Conservation (phyloP, 352 stramenopile species). For the Halophytophthora batemanensis region DNA sequence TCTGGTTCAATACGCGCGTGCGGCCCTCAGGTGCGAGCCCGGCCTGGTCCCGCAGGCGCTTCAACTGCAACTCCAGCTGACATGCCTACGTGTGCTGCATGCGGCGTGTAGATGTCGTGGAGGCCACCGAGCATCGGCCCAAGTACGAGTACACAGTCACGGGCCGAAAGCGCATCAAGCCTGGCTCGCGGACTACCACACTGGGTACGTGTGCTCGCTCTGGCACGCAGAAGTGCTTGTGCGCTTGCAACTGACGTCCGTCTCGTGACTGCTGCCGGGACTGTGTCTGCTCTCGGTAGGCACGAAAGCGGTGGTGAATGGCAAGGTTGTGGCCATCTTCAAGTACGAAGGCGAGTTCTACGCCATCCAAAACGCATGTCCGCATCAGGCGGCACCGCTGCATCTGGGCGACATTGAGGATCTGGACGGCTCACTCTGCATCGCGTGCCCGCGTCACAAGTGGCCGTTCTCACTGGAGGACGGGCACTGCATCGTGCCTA, state of each 20-base stretch:
- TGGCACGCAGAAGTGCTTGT: too few species aligned
- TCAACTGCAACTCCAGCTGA: conserved; percentile 1
- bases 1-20: conserved; percentile 70
- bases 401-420: conserved; percentile 88
- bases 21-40: conserved; percentile 45
- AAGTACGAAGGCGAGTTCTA: conserved; percentile 68
- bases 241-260: neutral
- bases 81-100: neutral
- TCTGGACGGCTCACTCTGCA: conserved; percentile 60
- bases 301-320: conserved; percentile 61
- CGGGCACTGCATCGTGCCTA: conserved; percentile 57
- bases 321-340: conserved; percentile 75
- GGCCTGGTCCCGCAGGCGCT: neutral
- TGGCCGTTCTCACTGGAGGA: conserved; percentile 82
- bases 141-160: conserved; percentile 80
- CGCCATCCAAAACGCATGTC: conserved; percentile 75
- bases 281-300: conserved; percentile 22
- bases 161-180: conserved; percentile 69
- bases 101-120: conserved; percentile 55
- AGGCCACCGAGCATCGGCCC: conserved; percentile 61
- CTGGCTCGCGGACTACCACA: conserved; percentile 46
- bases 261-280: neutral
- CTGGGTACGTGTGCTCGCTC: conserved; percentile 37
- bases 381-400: conserved; percentile 75
- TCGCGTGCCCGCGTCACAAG: conserved; percentile 77